Base-by-base conservation (phyloP, 2,329 filamentous ascomycete species). In the Aspergillus proliferans region DNA sequence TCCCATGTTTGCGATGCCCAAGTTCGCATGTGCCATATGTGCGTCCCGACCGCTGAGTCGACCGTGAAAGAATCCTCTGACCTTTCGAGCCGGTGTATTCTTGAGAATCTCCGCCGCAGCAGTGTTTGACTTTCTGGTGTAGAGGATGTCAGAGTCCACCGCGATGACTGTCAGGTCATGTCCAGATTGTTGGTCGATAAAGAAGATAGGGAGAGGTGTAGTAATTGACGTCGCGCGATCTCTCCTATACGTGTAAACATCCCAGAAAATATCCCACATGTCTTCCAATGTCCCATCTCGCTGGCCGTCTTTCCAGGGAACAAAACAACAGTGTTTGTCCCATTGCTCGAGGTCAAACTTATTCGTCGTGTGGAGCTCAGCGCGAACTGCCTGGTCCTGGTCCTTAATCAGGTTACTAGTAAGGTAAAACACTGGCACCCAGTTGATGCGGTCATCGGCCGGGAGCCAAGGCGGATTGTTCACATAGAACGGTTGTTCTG, bases 261-360 rank as follows among this genome's bases (percentile, higher is more conserved):
- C 33, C 34, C 46, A 41, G 39, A 48, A 30, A 15, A 43, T 41
- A 24, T 48, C 36, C 40, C 46, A 48, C 18, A 44, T 33, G 21
- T 48, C 46, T n/a, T 48, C 39, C 6, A 44, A 10, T 1, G 41
- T 48, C 8, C 46, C 46, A 22, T 43, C 30, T 12, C 14, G 26
- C 22, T 43, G 39, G n/a, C 8, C n/a, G 15, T 44, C 14, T 15
- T 42, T 41, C 46, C 40, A 43, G 41, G 36, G 30, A 14, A 45
- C 33, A 24, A 39, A 44, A 18, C 40, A 26, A 4, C 28, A 30
- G 2, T 36, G 6, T 6, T 38, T 18, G 6, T 36, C n/a, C 34
- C 34, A 36, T 18, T 36, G n/a, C 18, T 36, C 14, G 3, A n/a
- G 14, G 34, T 18, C 33, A n/a, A 36, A 9, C 14, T 18, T 4